These are phyloP conservation scores for Stachybotrys chartarum DNA, from an alignment of 2,329 filamentous ascomycete species.

Conservation along the genomic window DNA sequence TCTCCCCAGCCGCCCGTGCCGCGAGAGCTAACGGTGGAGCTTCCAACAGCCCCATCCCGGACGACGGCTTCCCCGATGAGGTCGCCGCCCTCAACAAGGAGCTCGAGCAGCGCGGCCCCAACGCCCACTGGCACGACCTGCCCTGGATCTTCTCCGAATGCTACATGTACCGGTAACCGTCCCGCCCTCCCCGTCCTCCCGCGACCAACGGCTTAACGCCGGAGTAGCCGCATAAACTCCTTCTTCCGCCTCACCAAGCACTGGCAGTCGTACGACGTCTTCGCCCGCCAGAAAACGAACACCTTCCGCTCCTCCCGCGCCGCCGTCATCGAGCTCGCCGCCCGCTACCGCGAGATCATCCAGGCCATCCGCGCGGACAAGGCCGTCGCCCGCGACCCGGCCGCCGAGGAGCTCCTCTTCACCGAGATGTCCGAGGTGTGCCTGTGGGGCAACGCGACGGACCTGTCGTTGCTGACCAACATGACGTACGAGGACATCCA, in stretches of 20 bases:
- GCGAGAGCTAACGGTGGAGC: background rate
- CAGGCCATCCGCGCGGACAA: conserved; percentile 53
- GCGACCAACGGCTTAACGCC: background rate
- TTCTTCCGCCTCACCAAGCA: conserved; percentile 69
- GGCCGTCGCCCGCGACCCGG: conserved; percentile 47
- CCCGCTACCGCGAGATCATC: conserved; percentile 69
- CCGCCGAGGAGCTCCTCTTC: conserved; percentile 74
- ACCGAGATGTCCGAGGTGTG: conserved; percentile 94
- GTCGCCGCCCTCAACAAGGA: conserved; percentile 81
- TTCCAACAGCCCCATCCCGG: conserved; percentile 54
- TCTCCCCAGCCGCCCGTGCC: no score
- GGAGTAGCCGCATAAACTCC: conserved; percentile 62
- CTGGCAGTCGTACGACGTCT: conserved; percentile 90
- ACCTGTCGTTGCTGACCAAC: conserved; percentile 83
- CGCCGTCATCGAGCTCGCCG: conserved; percentile 74
- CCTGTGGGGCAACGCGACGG: conserved; percentile 94
- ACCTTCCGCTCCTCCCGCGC: conserved; percentile 89
- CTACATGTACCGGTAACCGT: conserved; percentile 71
- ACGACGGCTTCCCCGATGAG: conserved; percentile 74
- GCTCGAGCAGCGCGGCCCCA: conserved; percentile 59
- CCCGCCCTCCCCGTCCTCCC: background rate
- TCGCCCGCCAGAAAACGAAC: conserved; percentile 79
- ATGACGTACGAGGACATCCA: conserved; percentile 94
- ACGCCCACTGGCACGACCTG: conserved; percentile 72
- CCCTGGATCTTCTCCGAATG: conserved; percentile 92